These are phyloP conservation scores for Rosa multiflora DNA, from an alignment of 306 rosid species.

Conservation along the genomic window DNA sequence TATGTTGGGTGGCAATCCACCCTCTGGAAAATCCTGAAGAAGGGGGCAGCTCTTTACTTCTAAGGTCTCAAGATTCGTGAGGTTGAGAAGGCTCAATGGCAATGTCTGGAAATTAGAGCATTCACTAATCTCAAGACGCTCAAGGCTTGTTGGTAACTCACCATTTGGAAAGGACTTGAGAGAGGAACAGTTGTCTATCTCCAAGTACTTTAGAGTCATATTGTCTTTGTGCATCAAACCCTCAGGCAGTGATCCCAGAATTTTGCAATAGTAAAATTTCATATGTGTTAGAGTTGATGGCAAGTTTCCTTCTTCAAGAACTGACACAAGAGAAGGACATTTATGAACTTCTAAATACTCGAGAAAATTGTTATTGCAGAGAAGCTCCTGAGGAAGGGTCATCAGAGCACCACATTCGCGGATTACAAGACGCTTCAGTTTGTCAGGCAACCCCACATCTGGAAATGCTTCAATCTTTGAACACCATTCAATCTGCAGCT, in stretches of 20 bases:
- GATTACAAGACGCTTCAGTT: conserved; percentile 14
- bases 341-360: conserved; percentile 14
- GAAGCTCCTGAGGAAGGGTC: conserved; percentile 1
- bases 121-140: conserved; percentile 10
- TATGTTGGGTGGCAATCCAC: not conserved
- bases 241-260: not conserved
- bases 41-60: conserved; percentile 7
- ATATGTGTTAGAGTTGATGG: conserved; percentile 6
- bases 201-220: conserved; percentile 6
- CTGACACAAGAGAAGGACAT: not conserved
- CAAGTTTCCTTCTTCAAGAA: conserved; percentile 14
- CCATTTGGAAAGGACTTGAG: conserved; percentile 7
- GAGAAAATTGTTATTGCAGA: conserved; percentile 3
- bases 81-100: conserved; percentile 12
- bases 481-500: conserved; percentile 10
- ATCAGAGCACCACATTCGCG: conserved; percentile 6
- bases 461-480: conserved; percentile 11
- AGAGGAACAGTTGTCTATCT: conserved; percentile 14
- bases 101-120: not conserved
- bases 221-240: conserved; percentile 11
- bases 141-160: conserved; percentile 9
- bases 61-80: conserved; percentile 11
- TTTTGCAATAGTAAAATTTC: not conserved
- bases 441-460: not conserved
- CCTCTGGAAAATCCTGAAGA: conserved; percentile 3